Evolutionary conservation across 768 basidiomycete species (phyloP).

Genomic region (Psilocybe cyanescens): DNA sequence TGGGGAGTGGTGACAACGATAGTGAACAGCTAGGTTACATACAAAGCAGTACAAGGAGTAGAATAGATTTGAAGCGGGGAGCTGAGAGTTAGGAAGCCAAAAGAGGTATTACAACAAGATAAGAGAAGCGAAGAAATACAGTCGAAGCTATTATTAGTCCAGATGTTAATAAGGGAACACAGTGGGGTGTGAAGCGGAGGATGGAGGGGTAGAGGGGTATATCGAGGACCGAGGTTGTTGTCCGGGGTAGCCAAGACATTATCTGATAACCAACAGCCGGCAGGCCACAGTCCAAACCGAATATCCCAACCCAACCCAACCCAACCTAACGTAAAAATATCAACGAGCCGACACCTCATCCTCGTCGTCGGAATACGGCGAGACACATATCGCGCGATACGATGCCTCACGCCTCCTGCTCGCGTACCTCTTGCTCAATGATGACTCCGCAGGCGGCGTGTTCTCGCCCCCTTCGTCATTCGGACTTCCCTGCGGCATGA

Average conservation of each 20-base stretch:
- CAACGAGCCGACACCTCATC: conserved; percentile 42
- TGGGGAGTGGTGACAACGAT: not conserved
- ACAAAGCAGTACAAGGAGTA: not conserved
- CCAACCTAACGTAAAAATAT: not conserved
- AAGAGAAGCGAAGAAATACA: not conserved
- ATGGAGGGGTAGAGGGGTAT: not conserved
- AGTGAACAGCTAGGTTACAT: not conserved
- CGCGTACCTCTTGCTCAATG: conserved; percentile 7
- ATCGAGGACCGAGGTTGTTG: not conserved
- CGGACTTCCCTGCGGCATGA: conserved; percentile 38
- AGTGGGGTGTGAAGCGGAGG: not conserved
- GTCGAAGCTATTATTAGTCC: not conserved
- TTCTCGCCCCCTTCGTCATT: conserved; percentile 34
- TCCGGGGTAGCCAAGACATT: not conserved
- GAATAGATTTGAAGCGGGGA: not conserved
- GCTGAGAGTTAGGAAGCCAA: not conserved
- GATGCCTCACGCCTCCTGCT: conserved; percentile 21
- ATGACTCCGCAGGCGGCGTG: conserved; percentile 10
- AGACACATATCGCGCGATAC: conserved; percentile 49
- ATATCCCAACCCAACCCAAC: not conserved
- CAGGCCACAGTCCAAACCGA: not conserved
- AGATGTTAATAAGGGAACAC: not conserved
- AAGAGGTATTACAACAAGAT: not conserved
- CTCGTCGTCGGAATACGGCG: conserved; percentile 50
- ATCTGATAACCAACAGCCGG: not conserved